Evolutionary conservation across 2,329 filamentous ascomycete species (phyloP).

Genomic region (Ustulina deusta): DNA sequence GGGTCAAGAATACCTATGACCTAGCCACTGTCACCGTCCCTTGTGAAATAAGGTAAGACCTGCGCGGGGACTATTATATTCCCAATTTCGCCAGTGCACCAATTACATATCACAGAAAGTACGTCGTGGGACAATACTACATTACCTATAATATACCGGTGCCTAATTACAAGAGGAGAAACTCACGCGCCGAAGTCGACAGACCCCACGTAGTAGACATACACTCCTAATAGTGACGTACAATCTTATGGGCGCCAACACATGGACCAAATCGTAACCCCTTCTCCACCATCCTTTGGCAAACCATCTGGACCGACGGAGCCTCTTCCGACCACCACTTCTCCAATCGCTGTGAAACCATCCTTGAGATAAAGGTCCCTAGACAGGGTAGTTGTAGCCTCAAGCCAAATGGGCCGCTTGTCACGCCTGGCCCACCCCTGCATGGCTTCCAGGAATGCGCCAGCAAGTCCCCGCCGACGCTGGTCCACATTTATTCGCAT

Average conservation of each 20-base stretch:
- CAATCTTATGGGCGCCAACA: constrained; percentile 31
- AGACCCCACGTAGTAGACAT: no score
- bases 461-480: constrained; percentile 31
- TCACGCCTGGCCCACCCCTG: constrained; percentile 24
- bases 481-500: constrained; percentile 53
- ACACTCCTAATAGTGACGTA: no score
- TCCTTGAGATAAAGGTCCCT: neutral
- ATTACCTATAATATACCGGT: no score
- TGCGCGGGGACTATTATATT: no score
- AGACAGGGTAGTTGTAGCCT: neutral
- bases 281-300: constrained; percentile 21
- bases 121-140: no score
- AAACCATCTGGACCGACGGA: constrained; percentile 25
- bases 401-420: constrained; percentile 17
- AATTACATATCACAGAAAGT: no score
- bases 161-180: no score
- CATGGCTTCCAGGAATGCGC: constrained; percentile 23
- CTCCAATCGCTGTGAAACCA: constrained; percentile 20
- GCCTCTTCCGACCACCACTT: constrained; percentile 32
- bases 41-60: no score
- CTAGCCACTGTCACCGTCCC: no score
- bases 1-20: no score
- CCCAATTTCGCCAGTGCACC: no score
- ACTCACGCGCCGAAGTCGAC: no score
- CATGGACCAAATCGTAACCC: constrained; percentile 36